phyloP scores from a whole-genome alignment of 306 rosid genomes.

The Astragalus glycyphyllos region DNA sequence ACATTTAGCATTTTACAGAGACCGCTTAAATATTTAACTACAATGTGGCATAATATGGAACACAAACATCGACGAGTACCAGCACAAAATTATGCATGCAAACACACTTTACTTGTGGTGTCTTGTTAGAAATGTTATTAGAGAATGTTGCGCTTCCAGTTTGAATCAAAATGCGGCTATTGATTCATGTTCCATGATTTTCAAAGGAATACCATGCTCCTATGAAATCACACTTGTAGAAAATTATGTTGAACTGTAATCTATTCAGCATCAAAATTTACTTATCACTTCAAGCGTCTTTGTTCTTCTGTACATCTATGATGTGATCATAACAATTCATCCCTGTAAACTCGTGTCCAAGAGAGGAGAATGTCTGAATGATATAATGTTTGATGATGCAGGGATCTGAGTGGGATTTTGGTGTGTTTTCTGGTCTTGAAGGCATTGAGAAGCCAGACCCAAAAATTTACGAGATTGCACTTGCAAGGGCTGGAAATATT shows the following conservation, averaged over 20 bases:
- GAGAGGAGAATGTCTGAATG: slow-evolving; percentile 23
- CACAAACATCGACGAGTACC: background rate
- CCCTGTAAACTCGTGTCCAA: background rate
- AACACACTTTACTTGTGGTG: background rate
- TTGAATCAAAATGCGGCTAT: background rate
- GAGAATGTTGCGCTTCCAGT: slow-evolving; percentile 17
- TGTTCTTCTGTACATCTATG: background rate
- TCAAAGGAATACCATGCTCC: slow-evolving; percentile 9
- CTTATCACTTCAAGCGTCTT: background rate
- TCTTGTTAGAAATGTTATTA: slow-evolving; percentile 12
- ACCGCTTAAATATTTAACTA: slow-evolving; percentile 19
- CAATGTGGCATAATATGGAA: slow-evolving; percentile 10
- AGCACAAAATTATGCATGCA: background rate
- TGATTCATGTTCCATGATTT: slow-evolving; percentile 8
- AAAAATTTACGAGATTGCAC: slow-evolving; percentile 77
- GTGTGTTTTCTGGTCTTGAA: slow-evolving; percentile 91
- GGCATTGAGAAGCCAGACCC: slow-evolving; percentile 95
- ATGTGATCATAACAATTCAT: background rate
- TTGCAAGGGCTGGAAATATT: slow-evolving; percentile 78
- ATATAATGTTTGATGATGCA: slow-evolving; percentile 47
- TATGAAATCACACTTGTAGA: background rate
- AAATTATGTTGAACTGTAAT: slow-evolving; percentile 23
- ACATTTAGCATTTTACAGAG: slow-evolving; percentile 5
- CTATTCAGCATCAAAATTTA: background rate
- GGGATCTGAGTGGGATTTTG: slow-evolving; percentile 98